Evolutionary conservation across 2,329 filamentous ascomycete genomes (phyloP).

Genomic region (Akanthomyces muscarius): DNA sequence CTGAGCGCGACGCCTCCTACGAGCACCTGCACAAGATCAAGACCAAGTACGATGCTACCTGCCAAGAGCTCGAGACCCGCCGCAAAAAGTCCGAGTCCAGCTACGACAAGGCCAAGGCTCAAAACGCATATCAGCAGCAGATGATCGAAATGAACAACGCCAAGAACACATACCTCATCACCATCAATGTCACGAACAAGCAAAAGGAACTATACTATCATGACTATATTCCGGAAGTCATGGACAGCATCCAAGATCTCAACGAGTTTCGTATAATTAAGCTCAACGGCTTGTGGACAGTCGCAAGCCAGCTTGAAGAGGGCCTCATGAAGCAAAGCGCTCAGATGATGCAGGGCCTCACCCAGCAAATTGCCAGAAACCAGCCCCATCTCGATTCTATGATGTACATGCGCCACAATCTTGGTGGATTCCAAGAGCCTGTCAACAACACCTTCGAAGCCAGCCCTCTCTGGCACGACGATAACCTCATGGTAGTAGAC

Average conservation of each 20-base stretch:
- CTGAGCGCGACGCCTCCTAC: slow-evolving; percentile 81
- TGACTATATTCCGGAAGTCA: slow-evolving; percentile 88
- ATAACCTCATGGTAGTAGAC: slow-evolving; percentile 79
- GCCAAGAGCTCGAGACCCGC: slow-evolving; percentile 89
- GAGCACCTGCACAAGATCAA: slow-evolving; percentile 85
- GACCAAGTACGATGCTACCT: slow-evolving; percentile 85
- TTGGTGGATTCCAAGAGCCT: slow-evolving; percentile 77
- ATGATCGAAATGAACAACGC: slow-evolving; percentile 92
- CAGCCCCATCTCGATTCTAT: slow-evolving; percentile 86
- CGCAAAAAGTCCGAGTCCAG: slow-evolving; percentile 92
- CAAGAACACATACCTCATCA: slow-evolving; percentile 97
- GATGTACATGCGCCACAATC: slow-evolving; percentile 97
- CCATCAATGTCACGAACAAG: slow-evolving; percentile 95
- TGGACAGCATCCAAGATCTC: slow-evolving; percentile 91
- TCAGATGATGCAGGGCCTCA: slow-evolving; percentile 66
- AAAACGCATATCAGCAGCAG: slow-evolving; percentile 88
- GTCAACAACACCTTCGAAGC: slow-evolving; percentile 83
- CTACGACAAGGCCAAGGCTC: slow-evolving; percentile 92
- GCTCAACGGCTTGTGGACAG: slow-evolving; percentile 80
- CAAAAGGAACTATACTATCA: slow-evolving; percentile 97
- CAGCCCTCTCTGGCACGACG: slow-evolving; percentile 95
- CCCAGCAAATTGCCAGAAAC: slow-evolving; percentile 81
- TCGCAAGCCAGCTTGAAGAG: slow-evolving; percentile 76
- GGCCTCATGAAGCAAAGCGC: slow-evolving; percentile 71
- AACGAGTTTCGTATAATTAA: slow-evolving; percentile 83